A percentile compares a stretch with the other conserved stretches of the same genome.
phyloP scores from a whole-genome alignment of 441 rosid species.

The Iberis amara region DNA sequence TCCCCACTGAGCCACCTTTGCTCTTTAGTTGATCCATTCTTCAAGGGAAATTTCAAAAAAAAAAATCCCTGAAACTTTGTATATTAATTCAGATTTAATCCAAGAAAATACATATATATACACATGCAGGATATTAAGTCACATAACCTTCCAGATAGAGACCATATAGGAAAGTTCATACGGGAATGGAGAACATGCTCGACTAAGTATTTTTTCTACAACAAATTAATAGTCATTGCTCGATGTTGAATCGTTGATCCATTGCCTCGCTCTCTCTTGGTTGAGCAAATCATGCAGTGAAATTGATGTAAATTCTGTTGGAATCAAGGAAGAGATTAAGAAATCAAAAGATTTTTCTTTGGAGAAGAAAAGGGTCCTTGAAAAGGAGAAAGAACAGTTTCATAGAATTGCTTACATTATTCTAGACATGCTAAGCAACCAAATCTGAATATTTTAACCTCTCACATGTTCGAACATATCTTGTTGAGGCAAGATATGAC shows the following conservation, averaged over 20 bases:
- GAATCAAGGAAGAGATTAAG: constrained; percentile 65
- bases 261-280: constrained; percentile 1
- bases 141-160: no score
- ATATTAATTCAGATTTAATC: no score
- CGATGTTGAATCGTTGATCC: no score
- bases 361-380: constrained; percentile 62
- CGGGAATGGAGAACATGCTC: constrained; percentile 73
- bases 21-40: no score
- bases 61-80: no score
- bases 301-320: constrained; percentile 62
- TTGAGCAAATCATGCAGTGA: constrained; percentile 45
- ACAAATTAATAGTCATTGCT: not conserved
- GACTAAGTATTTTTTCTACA: constrained; percentile 38
- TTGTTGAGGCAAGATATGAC: no score
- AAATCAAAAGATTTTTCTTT: constrained; percentile 59
- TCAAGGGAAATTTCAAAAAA: no score
- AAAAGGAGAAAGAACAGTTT: constrained; percentile 62
- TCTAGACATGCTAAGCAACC: constrained; percentile 62
- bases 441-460: constrained; percentile 25
- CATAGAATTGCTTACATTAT: constrained; percentile 83
- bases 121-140: no score
- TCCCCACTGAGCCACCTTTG: no score
- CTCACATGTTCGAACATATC: no score
- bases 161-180: constrained; percentile 56
- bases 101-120: no score